Conservation (phyloP, 2,329 filamentous ascomycete genomes). For the Colletotrichum chlorophyti region DNA sequence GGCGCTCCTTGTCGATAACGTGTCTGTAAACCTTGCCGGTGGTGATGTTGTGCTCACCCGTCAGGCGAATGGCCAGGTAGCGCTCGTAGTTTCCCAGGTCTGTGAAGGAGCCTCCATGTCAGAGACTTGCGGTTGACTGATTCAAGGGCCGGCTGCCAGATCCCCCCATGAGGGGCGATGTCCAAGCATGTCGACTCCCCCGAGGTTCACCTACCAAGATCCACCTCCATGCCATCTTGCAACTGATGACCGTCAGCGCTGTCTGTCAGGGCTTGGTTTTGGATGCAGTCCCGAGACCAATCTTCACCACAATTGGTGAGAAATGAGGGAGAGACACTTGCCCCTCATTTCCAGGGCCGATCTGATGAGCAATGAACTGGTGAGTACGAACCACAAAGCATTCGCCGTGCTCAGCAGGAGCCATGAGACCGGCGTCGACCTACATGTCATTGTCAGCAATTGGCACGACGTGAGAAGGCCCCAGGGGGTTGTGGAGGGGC, state of each 20-base stretch:
- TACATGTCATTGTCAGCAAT: constrained; percentile 12
- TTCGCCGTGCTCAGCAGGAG: constrained; percentile 40
- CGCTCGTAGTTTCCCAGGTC: constrained; percentile 65
- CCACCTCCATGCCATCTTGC: constrained; percentile 30
- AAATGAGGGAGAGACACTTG: constrained; percentile 2
- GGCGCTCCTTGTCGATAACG: constrained; percentile 76
- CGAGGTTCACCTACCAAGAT: constrained; percentile 28
- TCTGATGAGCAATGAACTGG: neutral
- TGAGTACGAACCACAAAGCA: constrained; percentile 30
- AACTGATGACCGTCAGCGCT: constrained; percentile 16
- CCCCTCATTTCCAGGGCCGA: neutral
- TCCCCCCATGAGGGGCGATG: neutral
- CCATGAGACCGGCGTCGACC: constrained; percentile 31
- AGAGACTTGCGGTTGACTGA: constrained; percentile 20
- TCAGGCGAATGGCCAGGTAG: constrained; percentile 83
- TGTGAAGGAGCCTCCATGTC: constrained; percentile 16
- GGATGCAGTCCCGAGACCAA: neutral
- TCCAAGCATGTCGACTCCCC: neutral
- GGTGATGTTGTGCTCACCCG: constrained; percentile 92
- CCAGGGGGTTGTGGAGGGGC: neutral
- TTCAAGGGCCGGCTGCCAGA: too few species aligned
- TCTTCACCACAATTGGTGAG: neutral
- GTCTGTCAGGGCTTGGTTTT: neutral
- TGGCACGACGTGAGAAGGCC: neutral
- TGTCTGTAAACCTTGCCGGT: constrained; percentile 95